Percentiles rank a stretch among this genome's conserved stretches.
Conservation (phyloP, 139 green algal genomes). For the Haematococcus lacustris region DNA sequence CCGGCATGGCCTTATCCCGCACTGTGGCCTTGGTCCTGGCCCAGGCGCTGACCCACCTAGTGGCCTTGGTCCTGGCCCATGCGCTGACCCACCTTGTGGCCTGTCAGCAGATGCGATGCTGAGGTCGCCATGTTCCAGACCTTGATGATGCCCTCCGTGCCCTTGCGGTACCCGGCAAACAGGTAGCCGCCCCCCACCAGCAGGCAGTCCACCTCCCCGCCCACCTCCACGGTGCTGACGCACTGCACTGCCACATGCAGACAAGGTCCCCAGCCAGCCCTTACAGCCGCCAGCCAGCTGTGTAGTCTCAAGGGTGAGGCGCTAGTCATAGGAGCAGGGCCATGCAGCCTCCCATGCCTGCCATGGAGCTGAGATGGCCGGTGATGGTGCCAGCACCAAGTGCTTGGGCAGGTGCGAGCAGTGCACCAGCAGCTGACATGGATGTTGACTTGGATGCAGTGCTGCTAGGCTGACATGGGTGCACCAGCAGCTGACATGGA, state of each 20-base stretch:
- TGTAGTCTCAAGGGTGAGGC: no score
- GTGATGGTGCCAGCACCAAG: background rate
- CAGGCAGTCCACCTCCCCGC: conserved; percentile 58
- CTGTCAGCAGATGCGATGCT: conserved; percentile 36
- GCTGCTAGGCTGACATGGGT: no score
- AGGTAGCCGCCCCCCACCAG: conserved; percentile 58
- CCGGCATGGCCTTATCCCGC: no score
- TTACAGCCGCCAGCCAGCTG: background rate
- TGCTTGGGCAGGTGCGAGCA: background rate
- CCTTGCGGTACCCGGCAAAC: conserved; percentile 59
- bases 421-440: background rate
- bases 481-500: no score
- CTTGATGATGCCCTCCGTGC: conserved; percentile 33
- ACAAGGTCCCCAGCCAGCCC: background rate
- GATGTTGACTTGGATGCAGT: background rate
- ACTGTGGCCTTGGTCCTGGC: no score
- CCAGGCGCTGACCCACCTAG: no score
- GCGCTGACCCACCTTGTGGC: conserved; percentile 33
- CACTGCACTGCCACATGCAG: conserved; percentile 33
- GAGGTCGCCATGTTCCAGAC: conserved; percentile 48
- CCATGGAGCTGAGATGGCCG: background rate
- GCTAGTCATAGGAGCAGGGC: background rate
- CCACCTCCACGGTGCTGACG: conserved; percentile 48
- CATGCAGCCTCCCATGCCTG: background rate
- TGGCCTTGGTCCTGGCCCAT: no score